phyloP scores from a whole-genome alignment of 2,329 filamentous ascomycete species.

The Colletotrichum eremochloae region DNA sequence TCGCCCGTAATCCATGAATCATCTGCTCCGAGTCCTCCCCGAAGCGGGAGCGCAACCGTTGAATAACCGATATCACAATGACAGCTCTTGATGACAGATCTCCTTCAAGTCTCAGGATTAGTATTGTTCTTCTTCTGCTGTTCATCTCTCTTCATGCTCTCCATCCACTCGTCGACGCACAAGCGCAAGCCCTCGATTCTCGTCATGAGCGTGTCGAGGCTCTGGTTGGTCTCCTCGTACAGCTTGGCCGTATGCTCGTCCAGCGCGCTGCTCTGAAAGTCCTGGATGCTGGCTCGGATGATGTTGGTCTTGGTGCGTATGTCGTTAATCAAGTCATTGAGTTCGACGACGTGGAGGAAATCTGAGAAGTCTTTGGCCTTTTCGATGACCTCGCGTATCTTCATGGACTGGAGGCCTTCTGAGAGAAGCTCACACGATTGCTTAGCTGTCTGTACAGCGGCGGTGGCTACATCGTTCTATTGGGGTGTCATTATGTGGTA shows the following conservation, averaged over 20 bases:
- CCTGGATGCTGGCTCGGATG: neutral
- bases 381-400: neutral
- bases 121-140: accelerated
- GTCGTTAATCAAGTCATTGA: neutral
- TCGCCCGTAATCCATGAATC: neutral
- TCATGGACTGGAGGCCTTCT: neutral
- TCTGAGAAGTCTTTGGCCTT: neutral
- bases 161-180: neutral
- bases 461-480: neutral
- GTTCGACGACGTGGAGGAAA: neutral
- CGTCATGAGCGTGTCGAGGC: neutral
- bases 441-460: neutral
- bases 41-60: no score
- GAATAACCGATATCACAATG: neutral
- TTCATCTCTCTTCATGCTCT: neutral
- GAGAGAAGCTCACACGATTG: neutral
- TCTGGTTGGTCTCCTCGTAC: neutral
- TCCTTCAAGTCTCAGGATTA: neutral
- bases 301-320: neutral
- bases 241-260: neutral
- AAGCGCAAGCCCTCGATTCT: neutral
- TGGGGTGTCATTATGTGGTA: neutral
- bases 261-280: neutral
- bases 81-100: no score
- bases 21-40: no score